Percentiles rank a stretch among this genome's conserved stretches.
phyloP scores from a whole-genome alignment of 2,329 filamentous ascomycete species.

The Trichoderma arundinaceum region DNA sequence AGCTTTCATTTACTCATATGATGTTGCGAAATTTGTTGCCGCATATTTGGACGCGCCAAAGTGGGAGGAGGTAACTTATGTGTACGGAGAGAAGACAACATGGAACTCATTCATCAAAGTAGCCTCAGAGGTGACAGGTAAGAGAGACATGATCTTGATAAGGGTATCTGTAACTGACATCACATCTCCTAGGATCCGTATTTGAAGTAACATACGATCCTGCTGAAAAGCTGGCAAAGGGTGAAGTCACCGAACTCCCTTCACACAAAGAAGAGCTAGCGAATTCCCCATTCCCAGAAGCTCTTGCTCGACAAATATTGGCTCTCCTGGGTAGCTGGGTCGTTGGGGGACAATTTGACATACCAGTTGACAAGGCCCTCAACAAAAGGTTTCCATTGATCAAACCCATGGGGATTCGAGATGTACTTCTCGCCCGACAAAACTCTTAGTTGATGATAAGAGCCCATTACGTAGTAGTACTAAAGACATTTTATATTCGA shows the following conservation, averaged over 20 bases:
- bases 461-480: background rate
- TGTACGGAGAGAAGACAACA: slow-evolving; percentile 49
- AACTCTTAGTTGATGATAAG: background rate
- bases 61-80: slow-evolving; percentile 50
- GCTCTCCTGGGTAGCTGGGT: slow-evolving; percentile 14
- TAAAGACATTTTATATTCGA: background rate
- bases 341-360: slow-evolving; percentile 8
- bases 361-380: slow-evolving; percentile 6
- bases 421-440: background rate
- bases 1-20: slow-evolving; percentile 54
- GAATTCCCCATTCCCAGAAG: slow-evolving; percentile 15
- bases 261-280: background rate
- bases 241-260: slow-evolving; percentile 8
- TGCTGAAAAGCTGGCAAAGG: background rate
- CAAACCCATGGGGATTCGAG: slow-evolving; percentile 9
- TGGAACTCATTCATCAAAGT: slow-evolving; percentile 50
- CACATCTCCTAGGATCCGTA: background rate
- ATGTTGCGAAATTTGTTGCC: slow-evolving; percentile 54
- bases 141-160: background rate
- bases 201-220: slow-evolving; percentile 17
- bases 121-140: slow-evolving; percentile 43
- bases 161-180: background rate
- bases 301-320: slow-evolving; percentile 11
- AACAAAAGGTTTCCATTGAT: slow-evolving; percentile 5
- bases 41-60: slow-evolving; percentile 47